Evolutionary conservation across 2,329 filamentous ascomycete genomes (phyloP).

Genomic region (Colletotrichum eleusines): DNA sequence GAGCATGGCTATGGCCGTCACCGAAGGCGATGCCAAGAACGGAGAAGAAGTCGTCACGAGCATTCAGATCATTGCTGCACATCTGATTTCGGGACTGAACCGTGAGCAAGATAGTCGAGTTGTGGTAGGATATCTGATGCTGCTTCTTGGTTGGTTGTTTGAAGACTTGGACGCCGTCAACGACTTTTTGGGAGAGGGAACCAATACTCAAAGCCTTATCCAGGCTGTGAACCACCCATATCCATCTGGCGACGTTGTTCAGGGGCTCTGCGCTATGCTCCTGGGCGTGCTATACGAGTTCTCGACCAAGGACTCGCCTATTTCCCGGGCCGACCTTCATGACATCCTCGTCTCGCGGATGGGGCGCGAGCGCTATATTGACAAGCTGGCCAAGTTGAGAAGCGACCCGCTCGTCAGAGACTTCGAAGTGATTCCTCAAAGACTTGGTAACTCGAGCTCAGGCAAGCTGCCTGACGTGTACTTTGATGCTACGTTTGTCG

Average conservation of each 20-base stretch:
- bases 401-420: conserved; percentile 85
- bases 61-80: conserved; percentile 88
- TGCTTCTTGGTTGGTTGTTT: conserved; percentile 90
- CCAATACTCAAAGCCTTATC: conserved; percentile 88
- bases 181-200: conserved; percentile 92
- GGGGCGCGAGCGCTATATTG: conserved; percentile 88
- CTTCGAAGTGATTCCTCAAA: conserved; percentile 87
- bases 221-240: conserved; percentile 75
- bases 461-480: conserved; percentile 80
- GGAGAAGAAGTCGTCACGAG: conserved; percentile 97
- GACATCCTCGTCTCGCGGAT: conserved; percentile 81
- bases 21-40: conserved; percentile 87
- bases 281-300: conserved; percentile 95
- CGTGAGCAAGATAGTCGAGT: conserved; percentile 83
- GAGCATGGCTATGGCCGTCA: conserved; percentile 81
- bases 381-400: conserved; percentile 82
- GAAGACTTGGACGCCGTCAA: conserved; percentile 93
- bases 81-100: conserved; percentile 84
- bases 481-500: conserved; percentile 88
- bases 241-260: conserved; percentile 74
- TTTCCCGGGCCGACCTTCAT: conserved; percentile 84
- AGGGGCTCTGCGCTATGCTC: conserved; percentile 86
- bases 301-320: conserved; percentile 95
- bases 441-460: conserved; percentile 60
- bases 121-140: conserved; percentile 87